Evolutionary conservation across 2,329 filamentous ascomycete genomes (phyloP).

Genomic region (Aspergillus tanneri): DNA sequence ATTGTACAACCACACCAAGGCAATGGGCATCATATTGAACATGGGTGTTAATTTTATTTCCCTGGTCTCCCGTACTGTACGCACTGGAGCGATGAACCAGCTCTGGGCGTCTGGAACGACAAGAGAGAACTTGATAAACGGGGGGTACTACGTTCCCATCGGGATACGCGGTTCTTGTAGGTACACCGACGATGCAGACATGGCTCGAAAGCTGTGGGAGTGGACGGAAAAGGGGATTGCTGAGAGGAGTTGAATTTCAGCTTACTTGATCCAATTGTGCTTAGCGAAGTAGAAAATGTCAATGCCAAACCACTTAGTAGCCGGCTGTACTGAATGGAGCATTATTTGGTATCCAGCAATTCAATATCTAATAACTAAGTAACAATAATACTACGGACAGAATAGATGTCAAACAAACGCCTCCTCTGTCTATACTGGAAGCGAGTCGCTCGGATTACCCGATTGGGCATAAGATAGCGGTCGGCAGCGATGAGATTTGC

Average conservation of each 20-base stretch:
- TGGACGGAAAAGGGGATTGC: slow-evolving; percentile 44
- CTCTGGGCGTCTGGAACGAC: slow-evolving; percentile 42
- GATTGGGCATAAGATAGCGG: slow-evolving; percentile 16
- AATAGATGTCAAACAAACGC: too few species aligned
- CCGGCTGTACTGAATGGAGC: too few species aligned
- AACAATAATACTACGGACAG: too few species aligned
- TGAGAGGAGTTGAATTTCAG: slow-evolving; percentile 10
- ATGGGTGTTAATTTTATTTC: slow-evolving; percentile 21
- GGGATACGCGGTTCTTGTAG: slow-evolving; percentile 31
- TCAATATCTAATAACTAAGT: too few species aligned
- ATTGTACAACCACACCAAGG: slow-evolving; percentile 36
- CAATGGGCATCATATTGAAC: slow-evolving; percentile 25
- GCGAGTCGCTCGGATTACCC: slow-evolving; percentile 19
- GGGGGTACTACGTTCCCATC: slow-evolving; percentile 45
- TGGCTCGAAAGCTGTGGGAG: slow-evolving; percentile 43
- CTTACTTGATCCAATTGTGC: too few species aligned
- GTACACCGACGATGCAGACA: slow-evolving; percentile 32
- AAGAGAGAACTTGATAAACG: slow-evolving; percentile 35
- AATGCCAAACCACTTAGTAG: too few species aligned
- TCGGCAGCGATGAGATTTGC: neutral
- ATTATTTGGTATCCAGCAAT: too few species aligned
- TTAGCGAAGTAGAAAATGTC: too few species aligned
- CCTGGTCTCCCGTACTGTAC: slow-evolving; percentile 32
- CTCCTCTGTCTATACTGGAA: too few species aligned
- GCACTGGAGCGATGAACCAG: slow-evolving; percentile 42